These are phyloP conservation scores for Sporothrix curviconia DNA, from an alignment of 2,329 filamentous ascomycete species.

Conservation along the genomic window DNA sequence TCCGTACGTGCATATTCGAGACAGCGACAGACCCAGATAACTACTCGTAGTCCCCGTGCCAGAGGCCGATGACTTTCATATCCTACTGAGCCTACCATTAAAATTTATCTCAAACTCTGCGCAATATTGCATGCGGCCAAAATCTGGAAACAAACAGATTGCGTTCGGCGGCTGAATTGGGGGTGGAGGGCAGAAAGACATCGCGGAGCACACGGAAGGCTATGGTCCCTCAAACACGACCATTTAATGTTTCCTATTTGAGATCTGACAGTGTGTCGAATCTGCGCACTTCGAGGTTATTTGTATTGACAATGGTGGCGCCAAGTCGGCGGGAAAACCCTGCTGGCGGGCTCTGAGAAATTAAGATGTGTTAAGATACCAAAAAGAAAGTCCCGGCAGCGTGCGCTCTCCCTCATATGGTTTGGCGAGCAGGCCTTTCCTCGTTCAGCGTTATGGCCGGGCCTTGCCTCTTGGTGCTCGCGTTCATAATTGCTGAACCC, in stretches of 20 bases:
- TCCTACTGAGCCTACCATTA: too few species aligned
- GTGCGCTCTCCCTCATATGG: too few species aligned
- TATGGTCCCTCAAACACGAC: too few species aligned
- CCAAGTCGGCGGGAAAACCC: neutral
- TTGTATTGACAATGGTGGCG: constrained; percentile 1
- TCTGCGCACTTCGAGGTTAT: neutral
- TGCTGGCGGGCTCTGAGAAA: neutral
- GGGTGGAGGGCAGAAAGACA: too few species aligned
- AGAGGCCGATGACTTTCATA: too few species aligned
- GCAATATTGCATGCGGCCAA: neutral
- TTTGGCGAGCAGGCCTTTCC: neutral
- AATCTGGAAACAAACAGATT: neutral
- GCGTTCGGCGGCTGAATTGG: too few species aligned
- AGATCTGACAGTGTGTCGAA: too few species aligned
- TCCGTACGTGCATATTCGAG: too few species aligned
- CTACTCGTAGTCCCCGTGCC: neutral
- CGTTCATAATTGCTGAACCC: neutral
- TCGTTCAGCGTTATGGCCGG: neutral
- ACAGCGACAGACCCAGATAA: neutral
- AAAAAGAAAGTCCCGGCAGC: too few species aligned
- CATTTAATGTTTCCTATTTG: too few species aligned
- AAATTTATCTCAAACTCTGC: neutral
- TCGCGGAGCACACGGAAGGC: too few species aligned
- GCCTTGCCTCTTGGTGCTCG: neutral
- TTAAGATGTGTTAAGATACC: too few species aligned